Evolutionary conservation across 1,139 yeast genomes (phyloP).

Genomic region (Yamadazyma triangularis): DNA sequence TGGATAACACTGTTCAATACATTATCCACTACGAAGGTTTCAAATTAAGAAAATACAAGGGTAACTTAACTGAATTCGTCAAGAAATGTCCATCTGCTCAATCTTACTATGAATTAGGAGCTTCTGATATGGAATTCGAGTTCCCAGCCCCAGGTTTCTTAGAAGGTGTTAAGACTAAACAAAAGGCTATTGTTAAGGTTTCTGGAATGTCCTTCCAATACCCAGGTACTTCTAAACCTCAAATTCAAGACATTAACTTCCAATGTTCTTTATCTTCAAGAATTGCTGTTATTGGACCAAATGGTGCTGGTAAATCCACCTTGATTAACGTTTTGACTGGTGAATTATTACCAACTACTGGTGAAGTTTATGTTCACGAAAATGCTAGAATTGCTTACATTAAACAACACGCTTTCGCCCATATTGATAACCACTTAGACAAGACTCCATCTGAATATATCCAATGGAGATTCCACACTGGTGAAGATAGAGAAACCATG

Average conservation of each 20-base stretch:
- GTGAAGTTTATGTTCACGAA: slow-evolving; percentile 99
- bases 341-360: slow-evolving; percentile 95
- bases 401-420: slow-evolving; percentile 99
- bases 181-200: slow-evolving; percentile 98
- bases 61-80: slow-evolving; percentile 98
- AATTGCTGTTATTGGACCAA: slow-evolving; percentile 99
- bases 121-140: slow-evolving; percentile 89
- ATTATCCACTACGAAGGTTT: slow-evolving; percentile 99
- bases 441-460: slow-evolving; percentile 99
- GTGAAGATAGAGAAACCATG: slow-evolving; percentile 99
- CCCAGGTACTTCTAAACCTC: slow-evolving; percentile 98
- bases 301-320: slow-evolving; percentile 99
- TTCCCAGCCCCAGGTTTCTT: slow-evolving; percentile 99
- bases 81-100: slow-evolving; percentile 98
- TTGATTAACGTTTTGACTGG: slow-evolving; percentile 98
- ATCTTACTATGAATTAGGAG: slow-evolving; percentile 97
- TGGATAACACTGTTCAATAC: slow-evolving; percentile 96
- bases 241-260: slow-evolving; percentile 85
- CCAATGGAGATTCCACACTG: slow-evolving; percentile 99
- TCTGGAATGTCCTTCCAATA: slow-evolving; percentile 97
- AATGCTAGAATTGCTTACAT: slow-evolving; percentile 99
- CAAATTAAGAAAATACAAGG: slow-evolving; percentile 99
- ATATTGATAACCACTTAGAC: slow-evolving; percentile 97
- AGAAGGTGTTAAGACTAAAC: slow-evolving; percentile 99
- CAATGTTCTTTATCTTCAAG: slow-evolving; percentile 98